phyloP scores from a whole-genome alignment of 257 asterid genomes.

The Ballota nigra region DNA sequence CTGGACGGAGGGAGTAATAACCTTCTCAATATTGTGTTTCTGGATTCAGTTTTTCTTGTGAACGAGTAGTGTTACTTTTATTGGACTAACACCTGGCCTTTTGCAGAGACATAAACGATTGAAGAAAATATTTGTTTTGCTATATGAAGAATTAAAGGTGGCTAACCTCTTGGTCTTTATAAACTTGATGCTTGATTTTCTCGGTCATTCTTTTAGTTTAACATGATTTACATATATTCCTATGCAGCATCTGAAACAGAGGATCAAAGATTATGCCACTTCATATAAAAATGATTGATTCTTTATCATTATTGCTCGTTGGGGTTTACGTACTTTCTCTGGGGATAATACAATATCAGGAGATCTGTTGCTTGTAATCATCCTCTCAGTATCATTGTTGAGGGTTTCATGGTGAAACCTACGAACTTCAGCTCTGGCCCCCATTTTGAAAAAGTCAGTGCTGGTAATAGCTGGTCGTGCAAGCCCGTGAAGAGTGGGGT shows the following conservation, averaged over 20 bases:
- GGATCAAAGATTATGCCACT: slow-evolving; percentile 66
- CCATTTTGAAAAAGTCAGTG: slow-evolving; percentile 13
- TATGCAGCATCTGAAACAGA: slow-evolving; percentile 77
- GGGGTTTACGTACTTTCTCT: neutral
- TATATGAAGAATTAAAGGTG: slow-evolving; percentile 82
- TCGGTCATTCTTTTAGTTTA: neutral
- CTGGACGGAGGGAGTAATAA: neutral
- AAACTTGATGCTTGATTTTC: slow-evolving; percentile 7
- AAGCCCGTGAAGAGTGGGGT: slow-evolving; percentile 11
- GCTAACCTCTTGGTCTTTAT: slow-evolving; percentile 21
- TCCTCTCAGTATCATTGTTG: slow-evolving; percentile 17
- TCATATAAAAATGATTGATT: slow-evolving; percentile 44
- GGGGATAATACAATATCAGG: slow-evolving; percentile 15
- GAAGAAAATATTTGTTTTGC: slow-evolving; percentile 73
- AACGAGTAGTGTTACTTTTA: slow-evolving; percentile 6
- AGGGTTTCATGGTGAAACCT: slow-evolving; percentile 19
- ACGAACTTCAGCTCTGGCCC: slow-evolving; percentile 11
- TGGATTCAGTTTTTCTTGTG: slow-evolving; percentile 1
- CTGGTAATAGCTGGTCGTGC: slow-evolving; percentile 2
- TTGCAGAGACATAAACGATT: slow-evolving; percentile 74
- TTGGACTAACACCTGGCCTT: slow-evolving; percentile 25
- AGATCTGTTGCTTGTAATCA: neutral
- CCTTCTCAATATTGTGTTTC: slow-evolving; percentile 17
- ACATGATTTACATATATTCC: slow-evolving; percentile 19
- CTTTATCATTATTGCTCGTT: neutral